phyloP scores from a whole-genome alignment of 306 rosid species.

The Ormosia emarginata region DNA sequence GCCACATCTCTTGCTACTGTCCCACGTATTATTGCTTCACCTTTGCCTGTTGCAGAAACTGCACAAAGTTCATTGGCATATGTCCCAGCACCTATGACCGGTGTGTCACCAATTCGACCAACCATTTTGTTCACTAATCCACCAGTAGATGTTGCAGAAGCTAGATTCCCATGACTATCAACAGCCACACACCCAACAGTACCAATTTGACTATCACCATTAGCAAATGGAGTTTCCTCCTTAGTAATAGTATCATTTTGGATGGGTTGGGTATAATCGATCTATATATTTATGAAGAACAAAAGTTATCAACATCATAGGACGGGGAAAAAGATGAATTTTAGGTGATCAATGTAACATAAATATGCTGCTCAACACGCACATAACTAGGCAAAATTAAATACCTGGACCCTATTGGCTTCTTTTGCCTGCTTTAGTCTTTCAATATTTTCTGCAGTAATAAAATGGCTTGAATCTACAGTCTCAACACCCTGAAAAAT shows the following conservation, averaged over 20 bases:
- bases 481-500: conserved; percentile 68
- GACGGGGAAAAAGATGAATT: not conserved
- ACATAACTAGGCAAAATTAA: not conserved
- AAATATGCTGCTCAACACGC: not conserved
- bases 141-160: conserved; percentile 90
- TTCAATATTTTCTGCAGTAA: conserved; percentile 68
- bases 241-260: conserved; percentile 28
- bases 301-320: not conserved
- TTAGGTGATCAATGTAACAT: not conserved
- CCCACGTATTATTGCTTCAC: conserved; percentile 70
- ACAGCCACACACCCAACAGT: conserved; percentile 96
- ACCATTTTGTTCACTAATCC: conserved; percentile 89
- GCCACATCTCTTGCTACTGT: conserved; percentile 92
- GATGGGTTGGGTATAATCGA: conserved; percentile 74
- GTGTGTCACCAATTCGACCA: conserved; percentile 88
- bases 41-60: conserved; percentile 85
- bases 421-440: conserved; percentile 76
- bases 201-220: conserved; percentile 75
- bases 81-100: conserved; percentile 83
- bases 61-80: conserved; percentile 85
- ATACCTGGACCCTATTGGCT: conserved; percentile 83
- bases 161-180: conserved; percentile 65
- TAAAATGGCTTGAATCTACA: conserved; percentile 55
- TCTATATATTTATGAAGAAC: conserved; percentile 35
- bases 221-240: conserved; percentile 38